These are phyloP conservation scores for Golovinomyces cichoracearum DNA, from an alignment of 2,329 filamentous ascomycete species.

Conservation along the genomic window DNA sequence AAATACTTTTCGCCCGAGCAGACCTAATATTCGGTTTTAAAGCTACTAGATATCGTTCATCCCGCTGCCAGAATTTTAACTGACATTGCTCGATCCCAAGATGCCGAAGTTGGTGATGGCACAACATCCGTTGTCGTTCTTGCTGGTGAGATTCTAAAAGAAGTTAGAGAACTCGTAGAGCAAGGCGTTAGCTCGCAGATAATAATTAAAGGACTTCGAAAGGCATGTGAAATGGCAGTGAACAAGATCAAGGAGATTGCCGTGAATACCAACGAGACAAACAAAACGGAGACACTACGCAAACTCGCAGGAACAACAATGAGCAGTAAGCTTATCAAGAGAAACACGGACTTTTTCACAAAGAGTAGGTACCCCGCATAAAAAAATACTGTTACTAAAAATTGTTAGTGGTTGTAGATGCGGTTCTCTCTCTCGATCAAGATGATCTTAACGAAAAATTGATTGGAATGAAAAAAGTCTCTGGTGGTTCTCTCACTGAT, in stretches of 20 bases:
- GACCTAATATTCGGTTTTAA: neutral
- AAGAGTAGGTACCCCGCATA: constrained; percentile 39
- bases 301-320: constrained; percentile 90
- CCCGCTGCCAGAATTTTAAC: constrained; percentile 90
- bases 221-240: constrained; percentile 68
- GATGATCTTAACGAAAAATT: constrained; percentile 93
- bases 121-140: constrained; percentile 93
- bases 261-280: constrained; percentile 55
- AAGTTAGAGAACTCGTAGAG: constrained; percentile 87
- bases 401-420: constrained; percentile 72
- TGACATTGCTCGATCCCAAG: constrained; percentile 95
- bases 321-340: constrained; percentile 98
- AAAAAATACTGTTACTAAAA: constrained; percentile 11
- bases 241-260: constrained; percentile 99
- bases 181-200: constrained; percentile 91
- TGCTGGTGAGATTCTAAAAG: constrained; percentile 92
- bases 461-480: constrained; percentile 96
- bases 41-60: constrained; percentile 96
- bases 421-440: constrained; percentile 83
- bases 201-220: constrained; percentile 86
- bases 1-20: too few species aligned
- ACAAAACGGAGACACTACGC: constrained; percentile 61
- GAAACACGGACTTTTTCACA: constrained; percentile 90
- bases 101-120: constrained; percentile 93
- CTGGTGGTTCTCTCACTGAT: constrained; percentile 82